Evolutionary conservation across 805 yeast genomes (phyloP), one percentile per base, ranked within the genome.

Genomic region (Millerozyma acaciae): DNA sequence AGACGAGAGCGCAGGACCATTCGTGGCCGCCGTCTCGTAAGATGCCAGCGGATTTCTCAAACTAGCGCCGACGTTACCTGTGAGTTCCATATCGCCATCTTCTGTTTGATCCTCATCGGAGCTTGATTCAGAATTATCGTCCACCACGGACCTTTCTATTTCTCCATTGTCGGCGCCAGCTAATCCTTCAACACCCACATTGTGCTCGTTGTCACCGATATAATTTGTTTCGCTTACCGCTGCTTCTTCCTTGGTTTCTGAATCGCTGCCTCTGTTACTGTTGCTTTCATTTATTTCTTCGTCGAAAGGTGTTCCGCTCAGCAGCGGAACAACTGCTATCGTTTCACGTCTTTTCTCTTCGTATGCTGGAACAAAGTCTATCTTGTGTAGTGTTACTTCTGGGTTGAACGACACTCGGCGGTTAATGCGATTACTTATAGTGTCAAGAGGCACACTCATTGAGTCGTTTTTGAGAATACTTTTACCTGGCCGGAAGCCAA

Each of bases 381-480:
- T 67, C 47, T 77, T 74, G 47, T 79, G 84, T 25, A 80, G 62
- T 3, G 83, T 78, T 0, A 79, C 85, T 44, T 78, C 84, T 1
- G 84, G 84, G 1, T 89, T 89, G 64, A 84, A 84, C 4, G 87
- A 78, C 4, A 84, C 90, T 16, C 90, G 57, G 37, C 90, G 57
- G 22, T 58, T 47, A n/a, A 28, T 18, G n/a, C 32, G 20, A 13
- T 19, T 20, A 10, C 16, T 19, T 17, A 37, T 43, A 28, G 36
- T 40, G 16, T 37, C 30, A 13, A 52, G 27, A 2, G 57, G 57
- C 14, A 50, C 33, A 2, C 57, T 48, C n/a, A n/a, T n/a, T 20
- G 45, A 45, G 23, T 52, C 57, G 21, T 28, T 28, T 25, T 47
- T 47, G 10, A 55, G 38, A 13, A 54, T 53, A 29, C 58, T 44